These are phyloP conservation scores for Tolypocladium paradoxum DNA, from an alignment of 2,329 filamentous ascomycete species.

Conservation along the genomic window DNA sequence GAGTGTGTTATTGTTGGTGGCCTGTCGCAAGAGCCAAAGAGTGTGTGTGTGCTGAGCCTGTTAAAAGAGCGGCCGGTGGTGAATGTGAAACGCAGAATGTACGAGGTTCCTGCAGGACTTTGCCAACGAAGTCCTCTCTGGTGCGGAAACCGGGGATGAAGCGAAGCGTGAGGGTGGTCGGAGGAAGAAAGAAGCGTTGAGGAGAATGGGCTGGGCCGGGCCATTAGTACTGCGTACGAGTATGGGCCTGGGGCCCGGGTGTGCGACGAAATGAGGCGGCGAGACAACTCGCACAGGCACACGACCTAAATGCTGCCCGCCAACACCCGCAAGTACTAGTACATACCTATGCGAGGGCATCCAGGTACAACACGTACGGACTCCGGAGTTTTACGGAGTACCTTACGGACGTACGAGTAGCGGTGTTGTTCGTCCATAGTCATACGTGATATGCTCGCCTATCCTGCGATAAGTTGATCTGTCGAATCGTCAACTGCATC, in stretches of 20 bases:
- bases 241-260: neutral
- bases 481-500: neutral
- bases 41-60: neutral
- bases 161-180: constrained; percentile 6
- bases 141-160: constrained; percentile 11
- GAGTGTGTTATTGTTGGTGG: neutral
- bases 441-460: neutral
- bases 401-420: too few species aligned
- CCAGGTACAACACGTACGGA: too few species aligned
- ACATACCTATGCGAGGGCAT: neutral
- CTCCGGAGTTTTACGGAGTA: too few species aligned
- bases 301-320: neutral
- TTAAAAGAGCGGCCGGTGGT: neutral
- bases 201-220: neutral
- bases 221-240: neutral
- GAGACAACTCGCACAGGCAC: neutral
- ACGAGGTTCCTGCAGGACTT: constrained; percentile 27
- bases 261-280: neutral
- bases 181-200: constrained; percentile 1
- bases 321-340: neutral
- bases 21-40: neutral
- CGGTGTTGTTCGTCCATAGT: too few species aligned
- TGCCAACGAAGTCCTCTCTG: constrained; percentile 42
- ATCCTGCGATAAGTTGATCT: neutral
- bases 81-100: constrained; percentile 11